Evolutionary conservation across 768 basidiomycete genomes (phyloP).

Genomic region (Kockovaella imperatae): DNA sequence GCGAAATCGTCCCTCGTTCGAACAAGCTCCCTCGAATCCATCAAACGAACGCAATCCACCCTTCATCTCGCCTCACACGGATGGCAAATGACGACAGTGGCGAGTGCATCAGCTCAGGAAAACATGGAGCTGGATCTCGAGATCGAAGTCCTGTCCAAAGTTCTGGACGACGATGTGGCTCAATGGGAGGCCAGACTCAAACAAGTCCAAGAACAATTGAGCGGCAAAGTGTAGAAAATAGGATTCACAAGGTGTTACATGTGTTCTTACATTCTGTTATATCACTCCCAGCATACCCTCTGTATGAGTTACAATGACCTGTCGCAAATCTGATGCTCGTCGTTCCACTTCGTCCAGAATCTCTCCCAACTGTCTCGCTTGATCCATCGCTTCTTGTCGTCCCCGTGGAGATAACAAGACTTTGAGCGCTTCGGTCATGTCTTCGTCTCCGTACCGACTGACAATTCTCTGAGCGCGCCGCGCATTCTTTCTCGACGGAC

Average conservation of each 20-base stretch:
- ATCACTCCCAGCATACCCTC: not conserved
- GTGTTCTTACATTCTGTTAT: not conserved
- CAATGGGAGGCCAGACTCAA: constrained; percentile 63
- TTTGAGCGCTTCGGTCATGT: constrained; percentile 21
- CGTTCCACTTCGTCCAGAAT: constrained; percentile 26
- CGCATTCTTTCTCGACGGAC: constrained; percentile 6
- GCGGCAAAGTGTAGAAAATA: constrained; percentile 12
- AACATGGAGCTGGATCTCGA: constrained; percentile 63
- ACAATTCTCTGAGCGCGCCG: constrained; percentile 7
- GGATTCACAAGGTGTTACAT: not conserved
- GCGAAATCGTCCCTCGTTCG: constrained; percentile 4
- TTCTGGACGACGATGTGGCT: constrained; percentile 59
- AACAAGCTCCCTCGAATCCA: not conserved
- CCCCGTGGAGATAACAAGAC: constrained; percentile 9
- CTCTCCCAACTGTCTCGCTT: constrained; percentile 18
- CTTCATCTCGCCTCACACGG: constrained; percentile 15
- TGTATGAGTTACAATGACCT: not conserved
- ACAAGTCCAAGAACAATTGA: constrained; percentile 57
- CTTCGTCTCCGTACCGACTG: constrained; percentile 9
- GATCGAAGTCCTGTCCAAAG: constrained; percentile 59
- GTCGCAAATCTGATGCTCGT: constrained; percentile 8
- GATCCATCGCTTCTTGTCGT: constrained; percentile 6
- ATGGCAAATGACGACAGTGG: constrained; percentile 33
- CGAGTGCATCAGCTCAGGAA: constrained; percentile 28
- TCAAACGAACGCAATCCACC: not conserved